Evolutionary conservation across 768 basidiomycete genomes (phyloP), one percentile per base, ranked within the genome.

Genomic region (Rhodotorula toruloides): DNA sequence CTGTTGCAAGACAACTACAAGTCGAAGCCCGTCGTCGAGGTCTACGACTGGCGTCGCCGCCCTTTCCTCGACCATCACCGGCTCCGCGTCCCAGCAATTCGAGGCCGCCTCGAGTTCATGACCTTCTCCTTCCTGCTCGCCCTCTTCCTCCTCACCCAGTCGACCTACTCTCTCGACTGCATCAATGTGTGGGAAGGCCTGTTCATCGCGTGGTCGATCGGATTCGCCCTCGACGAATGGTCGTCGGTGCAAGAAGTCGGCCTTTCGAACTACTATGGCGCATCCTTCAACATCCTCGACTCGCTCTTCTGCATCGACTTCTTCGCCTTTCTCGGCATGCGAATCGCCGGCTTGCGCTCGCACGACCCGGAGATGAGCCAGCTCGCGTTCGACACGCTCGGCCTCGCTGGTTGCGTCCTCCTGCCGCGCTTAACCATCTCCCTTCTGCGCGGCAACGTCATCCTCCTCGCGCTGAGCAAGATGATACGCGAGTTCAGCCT

Each of bases 1-100:
- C 83, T 98, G 56, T 81, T 98, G 13, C 86, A 87, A 25, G 94
- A 97, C 77, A 89, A 90, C 74, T 97, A 97, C 79, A 91, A 89
- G 78, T 84, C 83, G 39, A 83, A 83, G 47, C 83, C 84, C 39
- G 76, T 60, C 25, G 89, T 87, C 69, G 84, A 86, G 72, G 80
- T 86, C 39, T 91, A 91, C 76, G 82, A 90, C 76, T 69, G 68
- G 56, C 58, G 61, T 11, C 27, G 44, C 14, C 48, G 57, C 16
- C 79, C 79, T 21, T 68, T 80, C 32, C 64, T 75, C 31, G 74
- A 75, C 54, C 73, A 75, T 53, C 67, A 73, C 43, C 69, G 67
- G 9, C 58, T 75, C 0, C 54, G 70, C n/a, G 74, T 75, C 0
- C 74, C 74, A 2, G 37, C 53, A 11, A 70, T 75, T 19, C 68